Evolutionary conservation across 148 eudicot species (phyloP), one percentile per base, ranked within the genome.

Genomic region (Rhododendron molle): DNA sequence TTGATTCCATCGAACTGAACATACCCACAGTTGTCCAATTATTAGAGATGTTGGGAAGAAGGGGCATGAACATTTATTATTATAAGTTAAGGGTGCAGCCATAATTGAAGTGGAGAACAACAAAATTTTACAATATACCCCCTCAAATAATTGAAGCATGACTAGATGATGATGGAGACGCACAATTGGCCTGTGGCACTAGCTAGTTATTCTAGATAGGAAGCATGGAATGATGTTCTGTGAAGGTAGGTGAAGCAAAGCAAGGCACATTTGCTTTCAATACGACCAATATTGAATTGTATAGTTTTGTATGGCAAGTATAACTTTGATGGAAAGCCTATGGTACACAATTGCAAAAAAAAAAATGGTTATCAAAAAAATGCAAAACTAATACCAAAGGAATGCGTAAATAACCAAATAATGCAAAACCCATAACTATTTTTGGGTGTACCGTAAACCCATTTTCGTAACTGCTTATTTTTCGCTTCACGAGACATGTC

Each of bases 181-280:
- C 44, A 74, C 20, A 38, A 18, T 18, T 34, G 78, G 78, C 1
- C 40, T 14, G 36, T 15, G 20, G 21, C 18, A 13, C 5, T 69
- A 40, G 34, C 50, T 47, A 49, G 43, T 72, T 36, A 74, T 74
- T 74, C 46, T 21, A 43, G 50, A 21, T 43, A 77, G 44, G 80
- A 77, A 77, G 52, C 46, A 38, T 40, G 26, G 80, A 77, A 77
- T 77, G 16, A 77, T 38, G 52, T 77, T 21, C 80, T 43, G 4
- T 20, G 80, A 77, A 43, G 21, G 52, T 21, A 43, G 80, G 15
- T 23, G 80, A 77, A 77, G 80, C 80, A 77, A 77, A 43, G 80
- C 14, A 77, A 21, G 26, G 80, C 23, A 77, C 52, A 77, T 77
- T 77, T 77, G 32, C 80, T 76, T 76, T 76, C 4, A 36, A 54